These are phyloP conservation scores for Neurospora sp. DNA, from an alignment of 495 filamentous ascomycete species.

Conservation along the genomic window DNA sequence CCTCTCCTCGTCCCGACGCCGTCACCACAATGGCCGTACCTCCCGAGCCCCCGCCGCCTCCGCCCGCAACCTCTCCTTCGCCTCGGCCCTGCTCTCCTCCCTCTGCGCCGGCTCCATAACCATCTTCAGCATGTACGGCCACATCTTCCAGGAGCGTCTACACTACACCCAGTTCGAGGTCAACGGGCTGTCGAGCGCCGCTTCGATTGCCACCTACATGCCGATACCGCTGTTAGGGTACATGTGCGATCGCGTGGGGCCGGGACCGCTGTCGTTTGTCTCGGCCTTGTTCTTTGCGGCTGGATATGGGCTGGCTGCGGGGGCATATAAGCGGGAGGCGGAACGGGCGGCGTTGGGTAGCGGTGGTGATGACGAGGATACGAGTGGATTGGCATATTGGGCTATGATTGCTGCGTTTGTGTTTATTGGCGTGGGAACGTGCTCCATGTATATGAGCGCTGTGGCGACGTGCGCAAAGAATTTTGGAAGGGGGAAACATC, in stretches of 20 bases:
- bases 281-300: conserved; percentile 62
- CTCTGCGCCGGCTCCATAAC: conserved; percentile 79
- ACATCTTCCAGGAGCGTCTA: conserved; percentile 71
- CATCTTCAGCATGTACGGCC: conserved; percentile 85
- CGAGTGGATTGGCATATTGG: conserved; percentile 60
- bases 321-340: conserved; percentile 55
- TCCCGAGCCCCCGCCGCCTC: conserved; percentile 14
- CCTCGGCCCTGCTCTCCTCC: conserved; percentile 32
- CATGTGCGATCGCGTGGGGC: conserved; percentile 78
- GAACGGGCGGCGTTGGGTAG: conserved; percentile 27
- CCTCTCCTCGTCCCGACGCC: conserved; percentile 14
- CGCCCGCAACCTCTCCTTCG: conserved; percentile 29
- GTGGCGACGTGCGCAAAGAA: conserved; percentile 97
- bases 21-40: conserved; percentile 10
- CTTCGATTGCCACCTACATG: conserved; percentile 78
- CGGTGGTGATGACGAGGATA: conserved; percentile 5
- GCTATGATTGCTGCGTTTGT: conserved; percentile 81
- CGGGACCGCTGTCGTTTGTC: conserved; percentile 61
- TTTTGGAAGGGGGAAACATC: conserved; percentile 78
- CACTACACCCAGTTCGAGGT: conserved; percentile 84
- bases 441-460: conserved; percentile 74
- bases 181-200: conserved; percentile 77
- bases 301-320: conserved; percentile 78
- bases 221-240: conserved; percentile 83
- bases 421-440: conserved; percentile 69